Evolutionary conservation across 768 basidiomycete species (phyloP).

Genomic region (Leccinum uliginosum): DNA sequence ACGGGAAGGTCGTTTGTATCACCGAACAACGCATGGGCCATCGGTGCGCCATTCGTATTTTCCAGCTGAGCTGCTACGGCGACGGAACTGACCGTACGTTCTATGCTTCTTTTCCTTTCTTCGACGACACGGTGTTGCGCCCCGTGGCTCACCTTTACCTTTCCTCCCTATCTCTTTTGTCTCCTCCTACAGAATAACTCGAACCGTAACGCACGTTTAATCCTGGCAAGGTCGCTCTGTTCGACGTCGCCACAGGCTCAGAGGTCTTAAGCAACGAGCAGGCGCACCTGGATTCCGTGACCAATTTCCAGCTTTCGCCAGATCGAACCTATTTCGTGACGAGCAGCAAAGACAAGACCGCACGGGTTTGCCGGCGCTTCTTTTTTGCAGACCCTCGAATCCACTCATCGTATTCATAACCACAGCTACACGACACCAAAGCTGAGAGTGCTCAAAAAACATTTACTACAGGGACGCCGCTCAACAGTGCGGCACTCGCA

Average conservation of each 20-base stretch:
- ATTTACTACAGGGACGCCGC: constrained; percentile 86
- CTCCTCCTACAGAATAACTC: constrained; percentile 51
- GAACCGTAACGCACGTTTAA: constrained; percentile 79
- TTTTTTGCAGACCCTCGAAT: neutral
- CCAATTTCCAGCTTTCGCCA: constrained; percentile 85
- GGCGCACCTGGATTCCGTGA: constrained; percentile 82
- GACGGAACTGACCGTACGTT: constrained; percentile 79
- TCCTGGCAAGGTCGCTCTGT: constrained; percentile 90
- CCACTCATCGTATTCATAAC: neutral
- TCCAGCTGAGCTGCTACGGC: constrained; percentile 76
- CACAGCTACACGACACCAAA: constrained; percentile 82
- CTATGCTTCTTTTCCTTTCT: neutral
- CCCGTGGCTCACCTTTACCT: constrained; percentile 1
- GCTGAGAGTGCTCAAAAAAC: constrained; percentile 94
- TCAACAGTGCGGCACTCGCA: constrained; percentile 90
- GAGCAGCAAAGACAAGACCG: constrained; percentile 94
- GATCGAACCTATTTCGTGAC: constrained; percentile 96
- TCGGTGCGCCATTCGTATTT: constrained; percentile 88
- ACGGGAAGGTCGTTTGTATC: constrained; percentile 80
- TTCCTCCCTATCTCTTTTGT: neutral
- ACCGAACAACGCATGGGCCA: constrained; percentile 97
- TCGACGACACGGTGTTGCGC: neutral
- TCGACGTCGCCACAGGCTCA: constrained; percentile 83
- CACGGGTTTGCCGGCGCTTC: constrained; percentile 54
- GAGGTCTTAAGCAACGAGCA: constrained; percentile 81